Evolutionary conservation across 2,329 filamentous ascomycete species (phyloP).

Genomic region (Penicillium decumbens): DNA sequence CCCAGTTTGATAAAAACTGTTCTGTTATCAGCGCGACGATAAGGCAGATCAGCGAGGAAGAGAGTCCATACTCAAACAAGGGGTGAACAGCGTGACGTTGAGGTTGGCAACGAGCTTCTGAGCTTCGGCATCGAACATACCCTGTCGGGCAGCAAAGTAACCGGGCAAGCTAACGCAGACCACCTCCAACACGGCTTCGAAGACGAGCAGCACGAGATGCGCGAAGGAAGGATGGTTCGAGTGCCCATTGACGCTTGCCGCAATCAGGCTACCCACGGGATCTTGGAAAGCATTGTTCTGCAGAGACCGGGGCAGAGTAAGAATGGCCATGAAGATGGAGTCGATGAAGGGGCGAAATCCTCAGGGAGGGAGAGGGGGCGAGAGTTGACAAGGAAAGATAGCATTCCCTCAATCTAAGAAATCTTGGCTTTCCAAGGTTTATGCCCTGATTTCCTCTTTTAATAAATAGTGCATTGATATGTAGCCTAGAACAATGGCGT

Average conservation of each 20-base stretch:
- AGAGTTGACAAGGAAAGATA: conserved; percentile 10
- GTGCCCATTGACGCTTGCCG: conserved; percentile 22
- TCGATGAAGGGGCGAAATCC: conserved; percentile 10
- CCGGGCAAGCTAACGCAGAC: conserved; percentile 92
- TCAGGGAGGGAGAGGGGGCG: conserved; percentile 1
- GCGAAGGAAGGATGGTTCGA: conserved; percentile 47
- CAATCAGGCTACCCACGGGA: conserved; percentile 17
- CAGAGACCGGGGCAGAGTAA: conserved; percentile 48
- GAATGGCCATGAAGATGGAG: conserved; percentile 38
- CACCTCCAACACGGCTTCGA: conserved; percentile 90
- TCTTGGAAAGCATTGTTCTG: conserved; percentile 37
- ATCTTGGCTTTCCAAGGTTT: background rate
- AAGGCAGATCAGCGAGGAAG: background rate
- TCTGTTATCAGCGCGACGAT: background rate
- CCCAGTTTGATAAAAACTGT: conserved; percentile 94
- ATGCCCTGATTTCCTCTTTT: background rate
- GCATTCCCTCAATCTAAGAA: background rate
- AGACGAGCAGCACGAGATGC: conserved; percentile 74
- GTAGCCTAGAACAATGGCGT: background rate
- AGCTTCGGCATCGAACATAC: conserved; percentile 91
- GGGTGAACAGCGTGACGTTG: conserved; percentile 94
- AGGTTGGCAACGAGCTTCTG: conserved; percentile 96
- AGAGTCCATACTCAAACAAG: conserved; percentile 69
- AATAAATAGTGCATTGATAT: background rate
- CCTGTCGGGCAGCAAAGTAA: conserved; percentile 82